Evolutionary conservation across 2,329 filamentous ascomycete species (phyloP).

Genomic region (Xylariaceae sp.): DNA sequence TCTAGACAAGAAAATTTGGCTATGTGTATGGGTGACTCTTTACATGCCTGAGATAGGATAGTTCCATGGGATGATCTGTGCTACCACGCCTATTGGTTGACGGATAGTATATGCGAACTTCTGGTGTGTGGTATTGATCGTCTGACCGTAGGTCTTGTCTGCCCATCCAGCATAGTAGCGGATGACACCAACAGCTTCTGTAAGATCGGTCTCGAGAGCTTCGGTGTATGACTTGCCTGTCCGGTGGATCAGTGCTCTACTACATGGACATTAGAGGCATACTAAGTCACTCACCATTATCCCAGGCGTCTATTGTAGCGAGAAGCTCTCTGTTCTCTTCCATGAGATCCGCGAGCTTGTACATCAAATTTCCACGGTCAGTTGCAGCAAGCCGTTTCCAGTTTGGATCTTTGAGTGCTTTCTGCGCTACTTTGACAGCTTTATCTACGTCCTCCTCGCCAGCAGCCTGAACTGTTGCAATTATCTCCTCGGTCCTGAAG

Average conservation of each 20-base stretch:
- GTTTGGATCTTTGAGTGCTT: conserved; percentile 52
- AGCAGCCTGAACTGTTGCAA: conserved; percentile 1
- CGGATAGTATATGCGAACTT: conserved; percentile 76
- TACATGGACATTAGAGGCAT: conserved; percentile 48
- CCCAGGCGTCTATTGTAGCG: conserved; percentile 63
- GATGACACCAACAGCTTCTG: conserved; percentile 36
- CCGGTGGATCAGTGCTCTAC: conserved; percentile 24
- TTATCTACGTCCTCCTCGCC: conserved; percentile 3
- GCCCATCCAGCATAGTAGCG: conserved; percentile 77
- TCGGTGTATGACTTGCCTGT: conserved; percentile 2
- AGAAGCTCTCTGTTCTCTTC: conserved; percentile 54
- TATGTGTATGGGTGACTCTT: too few relatives aligned
- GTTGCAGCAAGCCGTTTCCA: conserved; percentile 67
- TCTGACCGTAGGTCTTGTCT: conserved; percentile 75
- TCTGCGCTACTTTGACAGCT: conserved; percentile 4
- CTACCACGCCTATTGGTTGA: conserved; percentile 1
- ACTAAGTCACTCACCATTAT: conserved; percentile 69
- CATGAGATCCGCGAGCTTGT: conserved; percentile 66
- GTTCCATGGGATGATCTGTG: conserved; percentile 5
- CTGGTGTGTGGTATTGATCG: conserved; percentile 63
- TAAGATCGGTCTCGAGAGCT: conserved; percentile 1
- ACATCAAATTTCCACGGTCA: conserved; percentile 64
- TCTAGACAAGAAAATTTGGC: too few relatives aligned
- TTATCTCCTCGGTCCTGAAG: conserved; percentile 3
- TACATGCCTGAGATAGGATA: conserved; percentile 2